Base-by-base conservation (phyloP, 2,329 filamentous ascomycete genomes). In the Talaromyces sp. region DNA sequence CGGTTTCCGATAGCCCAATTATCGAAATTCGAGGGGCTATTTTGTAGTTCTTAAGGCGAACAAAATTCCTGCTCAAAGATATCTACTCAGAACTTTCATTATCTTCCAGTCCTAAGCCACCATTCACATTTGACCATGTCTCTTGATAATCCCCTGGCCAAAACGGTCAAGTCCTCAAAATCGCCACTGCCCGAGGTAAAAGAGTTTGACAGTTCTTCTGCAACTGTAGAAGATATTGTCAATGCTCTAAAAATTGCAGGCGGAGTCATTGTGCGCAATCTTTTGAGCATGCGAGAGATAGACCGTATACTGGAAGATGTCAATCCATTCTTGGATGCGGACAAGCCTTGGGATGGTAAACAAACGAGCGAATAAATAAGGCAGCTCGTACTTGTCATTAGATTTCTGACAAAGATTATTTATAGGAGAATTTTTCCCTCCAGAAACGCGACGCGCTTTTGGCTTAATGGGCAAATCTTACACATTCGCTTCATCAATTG, bases 291-390 rank as follows among this genome's bases (percentile, higher is more conserved):
- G 9, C 29, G 41, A 55, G 53, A 41, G 43, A 50, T 50, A 21
- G 19, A 81, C 81, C 50, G 27, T 17, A 52, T 57, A n/a, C 29
- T 51, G 29, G 21, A 21, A 3, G 56, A 57, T 17, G 31, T 41
- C 3, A n/a, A 46, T 9, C 56, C 46, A 8, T 57, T 27, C 10
- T 9, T 57, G 35, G 56, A 57, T 1, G 19, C 29, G 21, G 46
- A 57, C 12, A 57, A n/a, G 31, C 29, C 19, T 10, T 57, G 56
- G 56, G n/a, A 57, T 19, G 56, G 56, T 38, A 38, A 38, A n/a
- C 17, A 38, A 9, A 38, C 3, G 35, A n/a, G 17, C 12, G 4
- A 38, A 38, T n/a, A 14, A n/a, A 14, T 2, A 5, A 38, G 5
- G 12, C 14, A 38, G 12, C 12, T 1, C 12, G 31, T 12, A 1